Evolutionary conservation across 805 yeast genomes (phyloP).

Genomic region (Nakazawaea ernobii): DNA sequence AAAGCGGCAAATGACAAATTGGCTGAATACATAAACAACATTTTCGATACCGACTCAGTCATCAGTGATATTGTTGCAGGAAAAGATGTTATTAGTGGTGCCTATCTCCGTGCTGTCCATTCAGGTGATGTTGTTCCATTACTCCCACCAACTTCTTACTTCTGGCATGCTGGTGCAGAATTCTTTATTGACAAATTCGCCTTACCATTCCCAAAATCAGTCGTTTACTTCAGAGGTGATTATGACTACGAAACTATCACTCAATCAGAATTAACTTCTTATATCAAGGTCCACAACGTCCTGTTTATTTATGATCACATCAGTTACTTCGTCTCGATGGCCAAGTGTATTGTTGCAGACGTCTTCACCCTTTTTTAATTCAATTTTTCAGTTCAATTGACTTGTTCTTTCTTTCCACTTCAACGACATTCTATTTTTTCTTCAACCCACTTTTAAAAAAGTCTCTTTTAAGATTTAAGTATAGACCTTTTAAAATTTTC

Average conservation of each 20-base stretch:
- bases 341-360: neutral
- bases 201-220: constrained; percentile 30
- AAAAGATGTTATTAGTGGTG: neutral
- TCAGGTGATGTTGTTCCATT: constrained; percentile 51
- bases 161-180: constrained; percentile 46
- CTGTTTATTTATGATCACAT: constrained; percentile 4
- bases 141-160: constrained; percentile 47
- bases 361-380: neutral
- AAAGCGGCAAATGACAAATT: constrained; percentile 47
- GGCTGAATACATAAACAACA: constrained; percentile 44
- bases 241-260: neutral
- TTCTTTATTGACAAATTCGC: constrained; percentile 33
- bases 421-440: too few species aligned
- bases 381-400: neutral
- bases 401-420: too few species aligned
- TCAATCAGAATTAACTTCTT: neutral
- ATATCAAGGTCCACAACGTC: neutral
- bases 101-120: constrained; percentile 42
- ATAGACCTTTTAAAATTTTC: too few species aligned
- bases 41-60: constrained; percentile 32
- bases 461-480: too few species aligned
- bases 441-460: too few species aligned
- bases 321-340: constrained; percentile 2
- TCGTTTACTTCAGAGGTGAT: constrained; percentile 4
- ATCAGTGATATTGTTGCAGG: neutral